Base-by-base conservation (phyloP, 768 basidiomycete genomes). In the Lactarius deliciosus region DNA sequence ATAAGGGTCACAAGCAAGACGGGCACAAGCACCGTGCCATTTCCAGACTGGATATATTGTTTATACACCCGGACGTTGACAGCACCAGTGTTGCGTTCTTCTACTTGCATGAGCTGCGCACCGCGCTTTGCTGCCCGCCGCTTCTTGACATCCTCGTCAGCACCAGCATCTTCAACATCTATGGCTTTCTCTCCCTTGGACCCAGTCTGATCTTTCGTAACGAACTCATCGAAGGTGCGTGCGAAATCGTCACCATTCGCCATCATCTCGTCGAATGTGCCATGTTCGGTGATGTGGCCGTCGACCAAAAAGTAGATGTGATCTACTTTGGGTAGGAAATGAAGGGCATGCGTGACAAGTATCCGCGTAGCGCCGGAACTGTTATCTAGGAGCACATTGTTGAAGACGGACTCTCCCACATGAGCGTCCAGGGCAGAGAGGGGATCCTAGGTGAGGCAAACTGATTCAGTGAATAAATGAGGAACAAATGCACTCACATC, bases 401-500 rank as follows among this genome's bases (percentile, higher is more conserved):
- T 85, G 79, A 96, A 94, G 16, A 96, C 87, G 3, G 86, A 83
- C 75, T 91, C 91, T 47, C 94, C 94, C 58, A 96, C 93, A 73
- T 95, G 93, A 6, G 94, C 93, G 74, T 98, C 95, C 13, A 98
- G 83, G 22, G 94, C 94, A n/a, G 89, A 91, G 13, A 94, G 79
- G 4, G 92, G 92, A 72, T 94, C 93, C 85, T 88, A 54, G 7
- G 57, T 41, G 56, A 22, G 58, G 57, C 10, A 40, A 6, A 32
- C 18, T 38, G 10, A 28, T 16, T 47, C 28, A 22, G 30, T 25
- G 5, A 30, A 10, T 15, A n/a, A 70, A n/a, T 28, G 38, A 40
- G 5, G 6, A 40, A 40, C 15, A 5, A 4, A 13, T 13, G 47
- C 47, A 69, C 81, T 30, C 60, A 78, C 77, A 72, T 97, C 94